phyloP scores from a whole-genome alignment of 140 eudicot species.

The Ambrosia hybrid region DNA sequence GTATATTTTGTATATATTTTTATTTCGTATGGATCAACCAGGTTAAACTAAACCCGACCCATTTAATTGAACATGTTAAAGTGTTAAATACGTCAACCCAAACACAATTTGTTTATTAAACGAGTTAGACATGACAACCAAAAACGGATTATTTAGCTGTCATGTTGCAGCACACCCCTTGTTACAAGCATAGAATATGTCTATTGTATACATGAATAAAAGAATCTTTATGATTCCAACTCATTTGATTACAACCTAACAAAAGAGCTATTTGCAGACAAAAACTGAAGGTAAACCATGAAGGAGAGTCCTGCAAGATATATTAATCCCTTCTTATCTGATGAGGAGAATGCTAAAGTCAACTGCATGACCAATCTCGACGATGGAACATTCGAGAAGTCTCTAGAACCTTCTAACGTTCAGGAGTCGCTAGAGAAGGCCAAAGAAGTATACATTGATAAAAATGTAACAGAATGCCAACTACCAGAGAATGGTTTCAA shows the following conservation, averaged over 20 bases:
- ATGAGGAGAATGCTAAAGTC: constrained; percentile 15
- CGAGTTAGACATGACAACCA: neutral
- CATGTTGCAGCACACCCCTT: neutral
- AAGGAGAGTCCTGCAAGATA: constrained; percentile 42
- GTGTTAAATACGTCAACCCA: neutral
- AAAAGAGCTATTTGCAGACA: constrained; percentile 37
- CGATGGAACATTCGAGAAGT: constrained; percentile 28
- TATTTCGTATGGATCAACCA: neutral
- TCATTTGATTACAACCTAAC: constrained; percentile 19
- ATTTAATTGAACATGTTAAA: neutral
- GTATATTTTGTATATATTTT: neutral
- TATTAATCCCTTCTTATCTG: constrained; percentile 34
- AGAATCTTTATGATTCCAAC: constrained; percentile 2
- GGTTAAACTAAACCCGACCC: neutral
- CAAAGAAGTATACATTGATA: constrained; percentile 45
- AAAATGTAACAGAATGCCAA: constrained; percentile 46
- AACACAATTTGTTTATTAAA: neutral
- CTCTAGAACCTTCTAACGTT: constrained; percentile 26
- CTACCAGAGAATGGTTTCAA: constrained; percentile 45
- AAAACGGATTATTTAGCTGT: neutral
- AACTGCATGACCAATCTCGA: neutral
- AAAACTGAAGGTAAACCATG: constrained; percentile 39
- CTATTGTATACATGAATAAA: constrained; percentile 1
- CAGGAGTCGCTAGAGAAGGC: constrained; percentile 30
- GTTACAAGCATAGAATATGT: constrained; percentile 22